Evolutionary conservation across 306 rosid species (phyloP).

Genomic region (Rosa persica): DNA sequence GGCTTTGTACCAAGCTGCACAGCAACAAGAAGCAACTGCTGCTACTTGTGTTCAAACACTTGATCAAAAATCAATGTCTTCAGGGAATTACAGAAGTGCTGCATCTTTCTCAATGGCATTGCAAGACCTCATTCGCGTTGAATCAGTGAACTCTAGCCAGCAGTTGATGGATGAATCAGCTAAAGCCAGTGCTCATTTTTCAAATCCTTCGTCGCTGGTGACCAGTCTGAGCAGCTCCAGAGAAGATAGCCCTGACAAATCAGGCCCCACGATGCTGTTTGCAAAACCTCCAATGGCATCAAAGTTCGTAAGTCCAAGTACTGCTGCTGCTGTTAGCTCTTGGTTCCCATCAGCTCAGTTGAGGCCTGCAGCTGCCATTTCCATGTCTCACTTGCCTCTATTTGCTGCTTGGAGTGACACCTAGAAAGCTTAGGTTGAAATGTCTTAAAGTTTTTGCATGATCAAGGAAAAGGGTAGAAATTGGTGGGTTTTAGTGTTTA

Average conservation of each 20-base stretch:
- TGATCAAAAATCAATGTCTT: slow-evolving; percentile 38
- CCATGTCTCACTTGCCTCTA: slow-evolving; percentile 76
- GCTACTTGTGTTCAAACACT: slow-evolving; percentile 29
- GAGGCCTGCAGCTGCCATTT: slow-evolving; percentile 59
- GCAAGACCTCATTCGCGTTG: slow-evolving; percentile 61
- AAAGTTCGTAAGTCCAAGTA: slow-evolving; percentile 35
- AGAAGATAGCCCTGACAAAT: slow-evolving; percentile 81
- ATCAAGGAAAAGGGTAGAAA: slow-evolving; percentile 11
- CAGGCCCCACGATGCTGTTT: slow-evolving; percentile 43
- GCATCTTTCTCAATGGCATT: slow-evolving; percentile 54
- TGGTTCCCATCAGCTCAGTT: slow-evolving; percentile 74
- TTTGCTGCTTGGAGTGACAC: slow-evolving; percentile 90
- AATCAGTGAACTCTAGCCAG: slow-evolving; percentile 41
- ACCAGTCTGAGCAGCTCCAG: slow-evolving; percentile 84
- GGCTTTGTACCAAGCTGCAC: slow-evolving; percentile 38
- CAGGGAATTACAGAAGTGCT: slow-evolving; percentile 44
- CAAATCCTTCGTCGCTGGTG: slow-evolving; percentile 74
- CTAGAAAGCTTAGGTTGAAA: slow-evolving; percentile 25
- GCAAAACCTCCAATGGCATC: slow-evolving; percentile 56
- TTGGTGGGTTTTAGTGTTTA: slow-evolving; percentile 4
- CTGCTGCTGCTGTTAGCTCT: slow-evolving; percentile 42
- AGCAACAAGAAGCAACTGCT: slow-evolving; percentile 29
- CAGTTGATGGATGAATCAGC: slow-evolving; percentile 35
- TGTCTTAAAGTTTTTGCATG: slow-evolving; percentile 43
- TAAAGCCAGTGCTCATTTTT: slow-evolving; percentile 55